Evolutionary conservation across 306 rosid species (phyloP).

Genomic region (Lathyrus tuberosus): DNA sequence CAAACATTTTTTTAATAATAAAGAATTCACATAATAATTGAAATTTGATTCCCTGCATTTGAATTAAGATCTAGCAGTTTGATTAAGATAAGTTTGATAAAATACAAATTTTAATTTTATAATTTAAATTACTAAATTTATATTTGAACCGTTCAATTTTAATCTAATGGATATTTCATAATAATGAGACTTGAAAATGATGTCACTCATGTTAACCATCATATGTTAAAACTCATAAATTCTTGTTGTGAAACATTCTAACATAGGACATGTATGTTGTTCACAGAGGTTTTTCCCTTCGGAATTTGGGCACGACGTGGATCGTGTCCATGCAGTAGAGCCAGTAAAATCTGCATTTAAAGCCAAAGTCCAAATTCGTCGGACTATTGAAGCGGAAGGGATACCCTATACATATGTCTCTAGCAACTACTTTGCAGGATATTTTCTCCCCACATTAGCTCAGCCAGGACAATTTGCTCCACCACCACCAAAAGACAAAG

Average conservation of each 20-base stretch:
- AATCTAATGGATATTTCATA: too few species aligned
- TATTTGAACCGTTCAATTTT: too few species aligned
- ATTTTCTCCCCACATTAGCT: constrained; percentile 68
- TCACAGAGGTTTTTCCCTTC: constrained; percentile 87
- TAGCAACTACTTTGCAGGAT: constrained; percentile 67
- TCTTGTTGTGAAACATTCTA: not conserved
- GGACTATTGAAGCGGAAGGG: constrained; percentile 64
- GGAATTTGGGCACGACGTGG: constrained; percentile 86
- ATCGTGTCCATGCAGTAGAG: constrained; percentile 76
- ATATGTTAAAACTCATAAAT: not conserved
- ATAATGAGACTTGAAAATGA: too few species aligned
- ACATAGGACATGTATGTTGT: not conserved
- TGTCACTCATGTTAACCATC: too few species aligned
- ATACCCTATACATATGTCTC: constrained; percentile 74
- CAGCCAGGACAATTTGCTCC: constrained; percentile 76
- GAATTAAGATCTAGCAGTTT: too few species aligned
- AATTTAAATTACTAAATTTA: too few species aligned
- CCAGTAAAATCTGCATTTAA: constrained; percentile 84
- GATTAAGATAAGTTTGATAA: too few species aligned
- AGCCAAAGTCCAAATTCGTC: constrained; percentile 61
- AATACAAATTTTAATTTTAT: too few species aligned
- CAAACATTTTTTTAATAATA: not conserved
- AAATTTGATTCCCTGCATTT: too few species aligned
- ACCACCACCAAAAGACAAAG: constrained; percentile 85
- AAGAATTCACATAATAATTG: too few species aligned